Base-by-base conservation (phyloP, 768 basidiomycete genomes). In the Rhodosporidiobolus sp. region DNA sequence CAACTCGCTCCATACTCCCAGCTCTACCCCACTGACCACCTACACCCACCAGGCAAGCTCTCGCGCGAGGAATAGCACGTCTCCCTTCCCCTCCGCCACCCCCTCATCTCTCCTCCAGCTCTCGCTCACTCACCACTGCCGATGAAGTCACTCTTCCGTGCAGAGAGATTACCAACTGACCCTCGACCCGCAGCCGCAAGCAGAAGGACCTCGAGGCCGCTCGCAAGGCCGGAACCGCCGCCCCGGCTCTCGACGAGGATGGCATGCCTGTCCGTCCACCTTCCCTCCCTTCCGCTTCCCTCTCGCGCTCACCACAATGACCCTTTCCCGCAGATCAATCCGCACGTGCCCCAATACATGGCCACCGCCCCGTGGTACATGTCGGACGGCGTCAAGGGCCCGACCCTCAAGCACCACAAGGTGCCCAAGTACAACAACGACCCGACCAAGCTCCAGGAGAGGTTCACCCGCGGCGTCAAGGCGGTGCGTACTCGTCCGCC, bases 321-420 rank as follows among this genome's bases (percentile, higher is more conserved):
- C n/a, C n/a, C n/a, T n/a, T n/a, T n/a, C n/a, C n/a, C n/a, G n/a
- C n/a, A n/a, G n/a, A 98, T 99, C 83, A 99, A 98, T 79, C 96
- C 96, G 46, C 96, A 99, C 82, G 98, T 99, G 83, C 96, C 96
- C 79, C 92, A 97, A 83, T 99, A 97, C 80, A 99, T 99, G 80
- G 92, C 95, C 12, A 92, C 95, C 81, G 95, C 93, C 14, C 96
- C 96, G 68, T 99, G 96, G 96, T 99, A 98, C 82, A 87, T 95
- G 76, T 92, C 97, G 82, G 93, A 90, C 9, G 96, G 93, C 57
- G 89, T 87, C 46, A 43, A 50, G 3, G 77, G 70, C 0, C 94
- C 96, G 2, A 94, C 94, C 17, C 86, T 99, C 65, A 91, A 88
- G 79, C 95, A 97, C 84, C 96, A 99, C 81, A 89, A 95, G 77